A percentile compares a stretch with the other conserved stretches of the same genome.
Evolutionary conservation across 768 basidiomycete genomes (phyloP).

Genomic region (Trametes coccinea): DNA sequence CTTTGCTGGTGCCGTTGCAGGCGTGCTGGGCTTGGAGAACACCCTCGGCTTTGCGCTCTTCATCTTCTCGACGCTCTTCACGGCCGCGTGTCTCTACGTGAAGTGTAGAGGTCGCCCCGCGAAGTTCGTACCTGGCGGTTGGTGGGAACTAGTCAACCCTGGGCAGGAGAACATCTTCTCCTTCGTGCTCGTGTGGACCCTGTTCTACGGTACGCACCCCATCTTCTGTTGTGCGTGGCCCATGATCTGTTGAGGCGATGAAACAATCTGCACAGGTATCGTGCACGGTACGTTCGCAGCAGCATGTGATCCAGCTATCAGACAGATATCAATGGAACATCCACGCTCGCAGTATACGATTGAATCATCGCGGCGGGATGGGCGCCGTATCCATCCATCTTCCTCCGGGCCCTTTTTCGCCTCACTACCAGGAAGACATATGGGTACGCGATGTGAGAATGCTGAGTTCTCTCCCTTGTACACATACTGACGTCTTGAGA

Average conservation of each 20-base stretch:
- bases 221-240: slow-evolving; percentile 1
- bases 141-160: slow-evolving; percentile 72
- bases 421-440: background rate
- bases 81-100: slow-evolving; percentile 65
- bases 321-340: slow-evolving; percentile 19
- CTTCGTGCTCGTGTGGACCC: slow-evolving; percentile 91
- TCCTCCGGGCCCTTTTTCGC: slow-evolving; percentile 8
- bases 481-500: background rate
- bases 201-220: slow-evolving; percentile 76
- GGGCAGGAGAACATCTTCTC: slow-evolving; percentile 91
- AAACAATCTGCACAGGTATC: slow-evolving; percentile 36
- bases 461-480: background rate
- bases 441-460: slow-evolving; percentile 2
- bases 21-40: slow-evolving; percentile 87
- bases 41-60: slow-evolving; percentile 82
- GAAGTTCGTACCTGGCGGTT: slow-evolving; percentile 64
- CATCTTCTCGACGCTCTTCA: slow-evolving; percentile 62
- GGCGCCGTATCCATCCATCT: slow-evolving; percentile 1
- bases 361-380: slow-evolving; percentile 21
- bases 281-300: slow-evolving; percentile 45
- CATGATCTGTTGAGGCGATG: slow-evolving; percentile 12
- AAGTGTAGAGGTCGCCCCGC: slow-evolving; percentile 69
- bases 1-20: slow-evolving; percentile 85
- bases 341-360: slow-evolving; percentile 41
- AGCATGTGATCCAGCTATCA: slow-evolving; percentile 16